Percentiles rank a stretch among this genome's conserved stretches.
Conservation (phyloP, 73 alveolate genomes). For the Urostyla sp. region DNA sequence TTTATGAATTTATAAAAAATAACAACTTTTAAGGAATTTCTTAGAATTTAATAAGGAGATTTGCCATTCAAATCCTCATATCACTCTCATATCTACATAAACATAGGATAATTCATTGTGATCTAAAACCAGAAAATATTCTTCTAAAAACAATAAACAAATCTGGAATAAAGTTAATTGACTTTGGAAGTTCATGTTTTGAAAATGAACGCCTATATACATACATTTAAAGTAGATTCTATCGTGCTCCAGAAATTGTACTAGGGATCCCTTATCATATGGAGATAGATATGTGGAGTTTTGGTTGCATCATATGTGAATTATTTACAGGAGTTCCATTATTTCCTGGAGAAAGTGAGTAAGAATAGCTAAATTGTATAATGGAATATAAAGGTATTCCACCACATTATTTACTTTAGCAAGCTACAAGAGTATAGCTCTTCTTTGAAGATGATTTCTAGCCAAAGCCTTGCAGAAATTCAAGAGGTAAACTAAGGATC, state of each 20-base stretch:
- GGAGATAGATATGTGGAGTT: conserved; percentile 65
- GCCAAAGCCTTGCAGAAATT: not conserved
- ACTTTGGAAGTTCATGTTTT: conserved; percentile 88
- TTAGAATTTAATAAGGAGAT: conserved; percentile 41
- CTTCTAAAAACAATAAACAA: conserved; percentile 68
- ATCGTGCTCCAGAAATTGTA: conserved; percentile 60
- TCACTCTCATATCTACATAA: conserved; percentile 51
- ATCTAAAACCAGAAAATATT: conserved; percentile 93
- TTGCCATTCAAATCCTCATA: conserved; percentile 67
- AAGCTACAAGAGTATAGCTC: conserved; percentile 8
- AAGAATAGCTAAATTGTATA: conserved; percentile 69
- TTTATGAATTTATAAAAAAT: conserved; percentile 52
- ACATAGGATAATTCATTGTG: conserved; percentile 84
- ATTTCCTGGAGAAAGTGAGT: conserved; percentile 79
- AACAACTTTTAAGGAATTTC: conserved; percentile 58
- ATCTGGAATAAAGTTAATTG: conserved; percentile 84
- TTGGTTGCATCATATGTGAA: conserved; percentile 84
- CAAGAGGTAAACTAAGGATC: conserved; percentile 29
- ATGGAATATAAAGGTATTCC: conserved; percentile 70
- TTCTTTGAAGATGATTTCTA: conserved; percentile 27
- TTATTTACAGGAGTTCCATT: conserved; percentile 72
- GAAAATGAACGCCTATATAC: conserved; percentile 70
- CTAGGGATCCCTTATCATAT: conserved; percentile 42
- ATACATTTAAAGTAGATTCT: conserved; percentile 47
- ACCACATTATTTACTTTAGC: conserved; percentile 39